Evolutionary conservation across 345 rosid species (phyloP).

Genomic region (Pugionium dolabratum): DNA sequence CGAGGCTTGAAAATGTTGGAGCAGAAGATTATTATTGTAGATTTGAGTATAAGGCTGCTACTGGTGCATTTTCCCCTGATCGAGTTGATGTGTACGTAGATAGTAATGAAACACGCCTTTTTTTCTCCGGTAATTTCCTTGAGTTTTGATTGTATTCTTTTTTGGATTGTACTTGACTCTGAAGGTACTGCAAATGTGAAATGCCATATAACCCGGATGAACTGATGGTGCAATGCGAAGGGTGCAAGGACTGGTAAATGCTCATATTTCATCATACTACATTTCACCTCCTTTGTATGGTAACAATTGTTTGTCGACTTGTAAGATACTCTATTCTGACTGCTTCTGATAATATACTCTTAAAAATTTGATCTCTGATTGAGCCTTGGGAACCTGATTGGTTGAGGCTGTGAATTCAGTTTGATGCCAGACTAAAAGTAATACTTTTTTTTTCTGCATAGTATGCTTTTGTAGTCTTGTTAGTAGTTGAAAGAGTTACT

Average conservation of each 20-base stretch:
- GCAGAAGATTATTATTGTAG: slow-evolving; percentile 82
- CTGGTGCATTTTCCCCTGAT: slow-evolving; percentile 81
- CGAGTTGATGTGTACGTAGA: slow-evolving; percentile 87
- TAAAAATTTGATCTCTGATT: neutral
- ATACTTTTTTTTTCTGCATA: neutral
- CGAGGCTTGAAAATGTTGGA: slow-evolving; percentile 74
- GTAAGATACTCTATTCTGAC: neutral
- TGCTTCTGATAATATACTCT: neutral
- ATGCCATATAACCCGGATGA: slow-evolving; percentile 95
- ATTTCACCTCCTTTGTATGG: neutral
- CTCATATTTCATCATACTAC: slow-evolving; percentile 11
- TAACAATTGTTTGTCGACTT: slow-evolving; percentile 8
- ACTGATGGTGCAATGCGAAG: slow-evolving; percentile 91
- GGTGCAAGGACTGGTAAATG: slow-evolving; percentile 88
- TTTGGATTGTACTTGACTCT: slow-evolving; percentile 27
- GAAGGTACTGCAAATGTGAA: slow-evolving; percentile 90
- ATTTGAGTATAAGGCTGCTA: slow-evolving; percentile 83
- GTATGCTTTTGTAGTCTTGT: neutral
- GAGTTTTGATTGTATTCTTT: slow-evolving; percentile 9
- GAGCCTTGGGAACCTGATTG: neutral
- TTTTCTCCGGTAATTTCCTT: neutral
- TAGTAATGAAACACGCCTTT: neutral
- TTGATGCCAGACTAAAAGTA: neutral
- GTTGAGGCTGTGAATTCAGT: neutral
- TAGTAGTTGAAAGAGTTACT: slow-evolving; percentile 13